Base-by-base conservation (phyloP, 2,329 filamentous ascomycete species). In the Fusarium staphyleae region DNA sequence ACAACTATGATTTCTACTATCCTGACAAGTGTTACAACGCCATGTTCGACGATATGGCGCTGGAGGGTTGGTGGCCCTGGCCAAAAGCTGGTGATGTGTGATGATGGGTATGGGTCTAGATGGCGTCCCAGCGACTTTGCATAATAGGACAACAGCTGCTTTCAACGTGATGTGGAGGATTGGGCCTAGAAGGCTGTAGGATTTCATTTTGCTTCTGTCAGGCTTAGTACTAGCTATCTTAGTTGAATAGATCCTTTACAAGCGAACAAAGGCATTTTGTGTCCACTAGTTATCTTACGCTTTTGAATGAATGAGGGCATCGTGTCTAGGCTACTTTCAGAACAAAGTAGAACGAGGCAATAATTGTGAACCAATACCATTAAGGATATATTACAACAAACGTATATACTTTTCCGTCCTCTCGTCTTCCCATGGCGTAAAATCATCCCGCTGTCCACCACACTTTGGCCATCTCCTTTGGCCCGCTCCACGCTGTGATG, bases 391-490 rank as follows among this genome's bases (percentile, higher is more conserved):
- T 44, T 33, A 60, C 28, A 26, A 26, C 22, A 24, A 44, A 40
- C 40, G 12, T n/a, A 44, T 60, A 32, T 58, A 55, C 48, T 60
- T 60, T 60, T 55, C 41, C 35, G n/a, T 45, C 16, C 41, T 26
- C 18, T 53, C n/a, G 36, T 43, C 14, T 13, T 16, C 19, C 47
- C 43, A 43, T 40, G 33, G 41, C 29, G 24, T 11, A 12, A 15
- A 15, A 11, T 39, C 32, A 59, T 33, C 43, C 26, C 12, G 60
- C 39, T 13, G 61, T 52, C 64, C 64, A 66, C 64, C 64, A 66
- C 28, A 66, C 64, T 48, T 66, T 67, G 24, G 66, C 64, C 45
- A 66, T 44, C 61, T 66, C 63, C 24, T 60, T 66, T 0, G 52
- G 55, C 10, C 60, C 62, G 19, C 54, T 66, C 50, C 61, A 52